Evolutionary conservation across 371 early-diverging fungal genomes (phyloP).

Genomic region (Saksenaea oblongispora): DNA sequence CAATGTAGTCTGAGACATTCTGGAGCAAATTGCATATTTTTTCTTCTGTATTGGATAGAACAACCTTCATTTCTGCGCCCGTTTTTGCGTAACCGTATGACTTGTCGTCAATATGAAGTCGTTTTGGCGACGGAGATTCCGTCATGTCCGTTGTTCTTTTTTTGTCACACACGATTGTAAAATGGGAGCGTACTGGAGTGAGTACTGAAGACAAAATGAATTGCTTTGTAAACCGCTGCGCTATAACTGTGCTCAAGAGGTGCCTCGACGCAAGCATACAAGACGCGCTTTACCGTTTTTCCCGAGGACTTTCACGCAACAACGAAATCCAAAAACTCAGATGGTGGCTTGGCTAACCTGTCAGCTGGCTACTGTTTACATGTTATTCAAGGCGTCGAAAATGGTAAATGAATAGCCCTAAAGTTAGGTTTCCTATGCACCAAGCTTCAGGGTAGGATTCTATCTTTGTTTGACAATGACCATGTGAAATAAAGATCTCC

Average conservation of each 20-base stretch:
- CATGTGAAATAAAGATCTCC: neutral
- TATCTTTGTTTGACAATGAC: neutral
- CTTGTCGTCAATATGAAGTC: neutral
- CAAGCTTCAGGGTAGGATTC: neutral
- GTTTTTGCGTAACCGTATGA: slow-evolving; percentile 41
- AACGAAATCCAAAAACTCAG: neutral
- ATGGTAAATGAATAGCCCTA: neutral
- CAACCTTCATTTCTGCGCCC: slow-evolving; percentile 39
- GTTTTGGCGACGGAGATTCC: neutral
- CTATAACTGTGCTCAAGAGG: neutral
- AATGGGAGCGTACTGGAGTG: neutral
- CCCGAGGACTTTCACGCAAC: neutral
- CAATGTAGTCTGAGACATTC: slow-evolving; percentile 57
- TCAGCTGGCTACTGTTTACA: neutral
- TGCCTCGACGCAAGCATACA: neutral
- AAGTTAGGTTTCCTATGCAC: neutral
- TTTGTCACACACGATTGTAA: neutral
- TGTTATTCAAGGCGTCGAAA: neutral
- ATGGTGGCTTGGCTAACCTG: neutral
- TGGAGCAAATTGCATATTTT: slow-evolving; percentile 66
- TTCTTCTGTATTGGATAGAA: slow-evolving; percentile 57
- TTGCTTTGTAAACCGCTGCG: neutral
- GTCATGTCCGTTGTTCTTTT: slow-evolving; percentile 1
- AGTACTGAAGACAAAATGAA: neutral
- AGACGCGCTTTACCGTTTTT: neutral